A percentile compares a stretch with the other conserved stretches of the same genome.
Evolutionary conservation across 1,139 yeast genomes (phyloP).

Genomic region (Diutina siamensis): DNA sequence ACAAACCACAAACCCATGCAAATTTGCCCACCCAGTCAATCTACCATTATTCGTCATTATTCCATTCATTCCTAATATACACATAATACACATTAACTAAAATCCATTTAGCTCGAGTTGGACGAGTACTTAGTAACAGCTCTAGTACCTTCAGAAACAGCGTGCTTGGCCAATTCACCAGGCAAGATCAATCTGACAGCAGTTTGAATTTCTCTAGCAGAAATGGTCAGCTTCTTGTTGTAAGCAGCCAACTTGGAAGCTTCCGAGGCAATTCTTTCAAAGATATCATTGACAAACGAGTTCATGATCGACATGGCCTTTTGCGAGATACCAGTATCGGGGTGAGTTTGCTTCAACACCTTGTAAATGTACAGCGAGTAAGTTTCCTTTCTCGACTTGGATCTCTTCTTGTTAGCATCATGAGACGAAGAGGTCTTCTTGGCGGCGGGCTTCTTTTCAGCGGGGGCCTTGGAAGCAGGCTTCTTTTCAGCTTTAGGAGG

Average conservation of each 20-base stretch:
- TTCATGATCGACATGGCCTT: constrained; percentile 99
- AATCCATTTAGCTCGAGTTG: constrained; percentile 37
- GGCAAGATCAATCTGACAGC: constrained; percentile 98
- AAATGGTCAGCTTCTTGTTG: constrained; percentile 98
- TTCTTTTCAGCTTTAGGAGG: constrained; percentile 89
- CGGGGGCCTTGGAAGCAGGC: constrained; percentile 98
- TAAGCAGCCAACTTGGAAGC: constrained; percentile 99
- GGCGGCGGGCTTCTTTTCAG: constrained; percentile 93
- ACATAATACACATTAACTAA: constrained; percentile 6
- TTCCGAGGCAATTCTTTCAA: constrained; percentile 93
- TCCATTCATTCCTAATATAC: constrained; percentile 6
- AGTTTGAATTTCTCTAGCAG: constrained; percentile 98
- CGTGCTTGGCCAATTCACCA: constrained; percentile 99
- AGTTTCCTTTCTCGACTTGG: constrained; percentile 97
- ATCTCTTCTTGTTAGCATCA: constrained; percentile 69
- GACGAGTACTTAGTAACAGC: constrained; percentile 99
- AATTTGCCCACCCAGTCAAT: too few relatives aligned
- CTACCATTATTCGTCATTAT: constrained; percentile 1
- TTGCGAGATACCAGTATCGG: constrained; percentile 99
- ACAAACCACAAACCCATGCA: too few relatives aligned
- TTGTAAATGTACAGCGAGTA: constrained; percentile 98
- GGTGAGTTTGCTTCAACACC: constrained; percentile 97
- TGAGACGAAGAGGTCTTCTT: constrained; percentile 70
- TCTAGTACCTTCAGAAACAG: constrained; percentile 99
- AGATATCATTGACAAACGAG: constrained; percentile 95